Conservation (phyloP, 179 eudicot species). For the Pouteria campechiana region DNA sequence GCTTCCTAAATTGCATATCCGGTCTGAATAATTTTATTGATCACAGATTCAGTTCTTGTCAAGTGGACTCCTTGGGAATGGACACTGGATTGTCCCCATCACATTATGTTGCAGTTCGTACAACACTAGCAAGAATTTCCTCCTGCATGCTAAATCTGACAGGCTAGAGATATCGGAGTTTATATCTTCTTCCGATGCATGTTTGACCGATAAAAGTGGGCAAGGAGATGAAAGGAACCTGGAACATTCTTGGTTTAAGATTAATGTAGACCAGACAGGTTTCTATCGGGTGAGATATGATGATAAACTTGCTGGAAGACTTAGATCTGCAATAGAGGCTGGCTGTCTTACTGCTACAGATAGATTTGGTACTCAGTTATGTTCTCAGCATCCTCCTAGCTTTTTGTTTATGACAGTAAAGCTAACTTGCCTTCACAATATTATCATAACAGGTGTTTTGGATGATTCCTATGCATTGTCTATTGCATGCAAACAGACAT, state of each 20-base stretch:
- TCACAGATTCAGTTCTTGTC: slow-evolving; percentile 68
- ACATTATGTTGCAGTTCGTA: slow-evolving; percentile 72
- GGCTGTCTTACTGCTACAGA: slow-evolving; percentile 60
- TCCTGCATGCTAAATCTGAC: slow-evolving; percentile 55
- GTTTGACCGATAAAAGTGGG: slow-evolving; percentile 1
- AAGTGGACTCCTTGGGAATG: slow-evolving; percentile 67
- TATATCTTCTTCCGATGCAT: slow-evolving; percentile 8
- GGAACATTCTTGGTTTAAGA: slow-evolving; percentile 54
- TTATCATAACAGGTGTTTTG: slow-evolving; percentile 57
- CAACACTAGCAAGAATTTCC: slow-evolving; percentile 49
- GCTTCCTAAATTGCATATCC: too few relatives aligned
- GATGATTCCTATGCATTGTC: slow-evolving; percentile 83
- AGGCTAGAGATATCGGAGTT: slow-evolving; percentile 35
- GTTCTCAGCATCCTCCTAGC: background rate
- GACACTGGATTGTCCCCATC: slow-evolving; percentile 92
- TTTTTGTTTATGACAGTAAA: background rate
- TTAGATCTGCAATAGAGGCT: slow-evolving; percentile 73
- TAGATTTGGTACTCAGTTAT: slow-evolving; percentile 53
- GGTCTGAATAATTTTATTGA: too few relatives aligned
- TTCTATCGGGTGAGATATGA: slow-evolving; percentile 94
- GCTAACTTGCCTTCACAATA: too few relatives aligned
- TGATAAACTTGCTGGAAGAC: slow-evolving; percentile 54
- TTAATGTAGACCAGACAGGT: slow-evolving; percentile 85
- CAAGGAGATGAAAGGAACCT: background rate
- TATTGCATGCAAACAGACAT: slow-evolving; percentile 64